These are phyloP conservation scores for Isochrysis galbana DNA, from an alignment of 78 protist species.

Conservation along the genomic window DNA sequence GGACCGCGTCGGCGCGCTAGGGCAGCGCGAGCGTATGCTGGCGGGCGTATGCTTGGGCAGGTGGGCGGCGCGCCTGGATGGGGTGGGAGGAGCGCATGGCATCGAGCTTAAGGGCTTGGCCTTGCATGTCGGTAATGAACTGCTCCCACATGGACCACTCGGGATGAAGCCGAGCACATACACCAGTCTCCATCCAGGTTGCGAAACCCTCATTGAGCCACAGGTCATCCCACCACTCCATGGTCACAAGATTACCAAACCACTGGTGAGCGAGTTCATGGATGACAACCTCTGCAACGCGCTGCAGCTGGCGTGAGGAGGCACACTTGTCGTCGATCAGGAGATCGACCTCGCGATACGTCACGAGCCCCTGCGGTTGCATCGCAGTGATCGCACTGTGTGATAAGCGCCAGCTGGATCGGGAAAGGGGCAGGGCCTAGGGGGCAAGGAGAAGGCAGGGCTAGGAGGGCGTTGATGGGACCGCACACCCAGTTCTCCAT, in stretches of 20 bases:
- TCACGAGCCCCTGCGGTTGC: too few species aligned
- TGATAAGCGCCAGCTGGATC: too few species aligned
- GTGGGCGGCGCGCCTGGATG: background rate
- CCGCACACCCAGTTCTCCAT: constrained; percentile 66
- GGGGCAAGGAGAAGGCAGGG: too few species aligned
- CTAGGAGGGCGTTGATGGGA: too few species aligned
- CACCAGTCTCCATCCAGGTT: constrained; percentile 3
- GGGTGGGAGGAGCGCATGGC: background rate
- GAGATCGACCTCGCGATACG: constrained; percentile 32
- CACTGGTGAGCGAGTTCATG: constrained; percentile 78
- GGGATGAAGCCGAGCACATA: background rate
- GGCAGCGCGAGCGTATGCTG: too few species aligned
- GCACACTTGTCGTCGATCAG: background rate
- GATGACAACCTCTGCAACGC: background rate
- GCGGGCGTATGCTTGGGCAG: too few species aligned
- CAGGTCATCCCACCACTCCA: constrained; percentile 65
- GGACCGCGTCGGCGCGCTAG: too few species aligned
- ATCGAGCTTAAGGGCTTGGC: background rate
- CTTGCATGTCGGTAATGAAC: background rate
- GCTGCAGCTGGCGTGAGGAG: background rate
- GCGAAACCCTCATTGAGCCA: constrained; percentile 84
- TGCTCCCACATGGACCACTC: background rate
- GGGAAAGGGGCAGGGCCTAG: too few species aligned
- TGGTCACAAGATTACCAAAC: constrained; percentile 72
- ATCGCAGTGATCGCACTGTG: too few species aligned